Evolutionary conservation across 2,329 filamentous ascomycete species (phyloP), one percentile per base, ranked within the genome.

Genomic region (Basipetospora sp.): DNA sequence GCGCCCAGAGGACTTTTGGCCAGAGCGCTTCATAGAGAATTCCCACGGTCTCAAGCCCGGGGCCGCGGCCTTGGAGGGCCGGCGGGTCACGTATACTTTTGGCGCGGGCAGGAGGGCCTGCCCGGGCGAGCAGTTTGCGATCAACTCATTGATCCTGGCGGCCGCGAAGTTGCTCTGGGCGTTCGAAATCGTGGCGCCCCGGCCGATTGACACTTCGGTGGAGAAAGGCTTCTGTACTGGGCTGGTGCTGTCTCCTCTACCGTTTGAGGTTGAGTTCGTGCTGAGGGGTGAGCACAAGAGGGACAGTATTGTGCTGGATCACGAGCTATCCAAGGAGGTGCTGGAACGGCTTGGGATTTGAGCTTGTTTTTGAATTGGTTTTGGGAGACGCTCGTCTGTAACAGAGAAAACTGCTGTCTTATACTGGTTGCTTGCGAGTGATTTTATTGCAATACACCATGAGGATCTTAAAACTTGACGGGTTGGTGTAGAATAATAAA

Each of bases 61-160:
- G 20, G 39, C 27, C 14, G 15, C 14, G 8, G 6, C 22, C 22
- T 25, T 25, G 6, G 39, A 46, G 18, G 45, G 44, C 15, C 44
- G 47, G 2, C 46, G 44, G 18, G 41, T 38, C n/a, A 46, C 47
- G 36, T 69, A 64, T 46, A 52, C 52, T 1, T 70, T 68, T 43
- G 65, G 65, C 0, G 59, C 57, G 8, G 67, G 66, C 0, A 54
- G 67, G 5, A 55, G 66, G 5, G 56, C 63, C 20, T 70, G 66
- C 42, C 57, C 59, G 2, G 66, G 67, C 0, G 60, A 64, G 11
- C 58, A 67, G 34, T 58, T 71, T 15, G 63, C 63, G 3, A 61
- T 65, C 44, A 58, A 60, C 20, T 63, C 56, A 20, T 44, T 70
- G 20, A 48, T 61, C 36, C 34, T 60, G 2, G 50, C 50, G 3